These are phyloP conservation scores for Diaporthe longicolla DNA, from an alignment of 2,329 filamentous ascomycete species.

Conservation along the genomic window DNA sequence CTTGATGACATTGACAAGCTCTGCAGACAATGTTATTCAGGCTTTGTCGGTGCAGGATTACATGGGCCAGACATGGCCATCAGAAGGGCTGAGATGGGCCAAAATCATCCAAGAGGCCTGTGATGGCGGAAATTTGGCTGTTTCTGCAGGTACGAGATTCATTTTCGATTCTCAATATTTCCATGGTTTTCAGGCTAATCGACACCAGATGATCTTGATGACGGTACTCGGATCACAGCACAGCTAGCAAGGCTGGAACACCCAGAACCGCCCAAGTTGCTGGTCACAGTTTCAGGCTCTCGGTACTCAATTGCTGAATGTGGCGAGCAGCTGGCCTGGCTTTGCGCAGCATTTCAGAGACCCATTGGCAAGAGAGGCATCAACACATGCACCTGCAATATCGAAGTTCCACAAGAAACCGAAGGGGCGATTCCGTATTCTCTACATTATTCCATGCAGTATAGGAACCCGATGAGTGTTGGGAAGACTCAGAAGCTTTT, in stretches of 20 bases:
- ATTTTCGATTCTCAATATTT: accelerated
- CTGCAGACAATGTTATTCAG: neutral
- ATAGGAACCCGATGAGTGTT: accelerated
- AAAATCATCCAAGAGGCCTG: neutral
- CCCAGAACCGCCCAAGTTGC: neutral
- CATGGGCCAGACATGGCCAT: neutral
- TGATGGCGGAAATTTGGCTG: neutral
- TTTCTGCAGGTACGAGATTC: neutral
- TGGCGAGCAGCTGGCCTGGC: constrained; percentile 8
- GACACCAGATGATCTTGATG: neutral
- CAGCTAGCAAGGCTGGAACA: neutral
- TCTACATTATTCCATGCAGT: neutral
- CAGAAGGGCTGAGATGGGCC: neutral
- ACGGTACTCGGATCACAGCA: neutral
- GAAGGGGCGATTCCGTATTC: neutral
- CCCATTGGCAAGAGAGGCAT: neutral
- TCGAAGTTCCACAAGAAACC: neutral
- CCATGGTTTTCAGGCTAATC: no score
- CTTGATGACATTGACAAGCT: neutral
- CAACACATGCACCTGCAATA: neutral
- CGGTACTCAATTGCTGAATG: neutral
- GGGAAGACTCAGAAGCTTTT: neutral
- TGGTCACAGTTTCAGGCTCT: neutral
- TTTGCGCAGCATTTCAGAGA: neutral
- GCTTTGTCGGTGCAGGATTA: neutral